Evolutionary conservation across 371 early-diverging fungal species (phyloP), one percentile per base, ranked within the genome.

Genomic region (Rhizopus stolonifer): DNA sequence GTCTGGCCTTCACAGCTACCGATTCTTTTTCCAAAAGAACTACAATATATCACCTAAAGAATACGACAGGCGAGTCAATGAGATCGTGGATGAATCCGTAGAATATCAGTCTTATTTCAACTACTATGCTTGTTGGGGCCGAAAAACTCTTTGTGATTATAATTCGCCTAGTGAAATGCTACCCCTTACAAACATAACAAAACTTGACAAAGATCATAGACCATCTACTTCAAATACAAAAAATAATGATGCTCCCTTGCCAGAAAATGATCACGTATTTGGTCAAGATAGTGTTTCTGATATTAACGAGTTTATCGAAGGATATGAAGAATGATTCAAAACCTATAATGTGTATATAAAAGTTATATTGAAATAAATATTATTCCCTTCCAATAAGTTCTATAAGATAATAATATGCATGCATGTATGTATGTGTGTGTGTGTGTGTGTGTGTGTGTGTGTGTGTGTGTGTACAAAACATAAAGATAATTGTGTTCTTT

Each of bases 111-210:
- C 74, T 4, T 70, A 47, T 38, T 53, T 60, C 21, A 58, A 67
- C 17, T 72, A 73, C 51, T 58, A 66, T 36, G 50, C 60, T 49
- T 58, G 59, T 22, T 72, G 77, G 77, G 73, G 62, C 3, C 57
- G 73, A 29, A 76, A 69, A 39, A 55, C 68, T 8, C 39, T 70
- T 4, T 46, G 52, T 22, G 59, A 61, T 14, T n/a, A 33, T 14
- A 9, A 11, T 36, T 11, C n/a, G 6, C 2, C 15, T 14, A 11
- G 15, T 6, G 15, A n/a, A 6, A 15, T 36, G n/a, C 11, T n/a
- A 15, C 6, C 14, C 5, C 36, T n/a, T 6, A 2, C 36, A 36
- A 2, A n/a, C 36, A 11, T n/a, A 36, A 14, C n/a, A n/a, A n/a
- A n/a, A n/a, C n/a, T n/a, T n/a, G n/a, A n/a, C n/a, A n/a, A n/a